Conservation (phyloP, 768 basidiomycete genomes). For the Hygrocybe coccinea region DNA sequence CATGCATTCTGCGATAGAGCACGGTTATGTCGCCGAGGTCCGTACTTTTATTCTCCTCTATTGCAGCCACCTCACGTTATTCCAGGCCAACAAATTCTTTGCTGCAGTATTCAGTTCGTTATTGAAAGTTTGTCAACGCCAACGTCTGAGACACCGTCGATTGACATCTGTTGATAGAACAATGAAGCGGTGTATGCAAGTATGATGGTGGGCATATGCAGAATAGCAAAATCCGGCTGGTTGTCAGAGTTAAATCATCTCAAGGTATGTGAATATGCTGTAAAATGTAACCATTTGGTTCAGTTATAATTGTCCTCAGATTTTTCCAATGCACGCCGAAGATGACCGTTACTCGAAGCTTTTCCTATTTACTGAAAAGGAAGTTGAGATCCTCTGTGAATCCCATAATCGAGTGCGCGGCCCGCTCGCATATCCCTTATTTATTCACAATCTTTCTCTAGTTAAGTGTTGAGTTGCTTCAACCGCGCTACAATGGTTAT, state of each 20-base stretch:
- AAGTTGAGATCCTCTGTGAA: constrained; percentile 1
- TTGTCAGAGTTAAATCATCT: constrained; percentile 10
- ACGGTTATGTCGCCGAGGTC: constrained; percentile 8
- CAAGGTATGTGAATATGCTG: constrained; percentile 11
- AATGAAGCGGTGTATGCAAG: constrained; percentile 11
- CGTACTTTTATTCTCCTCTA: constrained; percentile 7
- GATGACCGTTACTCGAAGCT: constrained; percentile 11
- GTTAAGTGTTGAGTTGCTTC: too few species aligned
- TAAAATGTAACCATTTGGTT: constrained; percentile 10
- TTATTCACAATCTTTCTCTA: too few species aligned
- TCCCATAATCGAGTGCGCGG: background rate
- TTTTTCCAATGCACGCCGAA: constrained; percentile 12
- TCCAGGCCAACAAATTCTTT: too few species aligned
- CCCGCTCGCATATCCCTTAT: background rate
- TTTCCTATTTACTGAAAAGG: constrained; percentile 3
- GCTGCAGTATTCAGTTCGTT: too few species aligned
- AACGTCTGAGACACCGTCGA: constrained; percentile 8
- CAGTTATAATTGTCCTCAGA: constrained; percentile 11
- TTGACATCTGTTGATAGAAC: constrained; percentile 9
- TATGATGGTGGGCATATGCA: constrained; percentile 10
- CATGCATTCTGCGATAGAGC: constrained; percentile 4
- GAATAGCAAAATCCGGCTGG: constrained; percentile 10
- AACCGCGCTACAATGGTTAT: constrained; percentile 9
- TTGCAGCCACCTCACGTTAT: too few species aligned
- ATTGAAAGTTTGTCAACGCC: background rate